phyloP scores from a whole-genome alignment of 2,329 filamentous ascomycete species.

The Verticillium nonalfalfae region DNA sequence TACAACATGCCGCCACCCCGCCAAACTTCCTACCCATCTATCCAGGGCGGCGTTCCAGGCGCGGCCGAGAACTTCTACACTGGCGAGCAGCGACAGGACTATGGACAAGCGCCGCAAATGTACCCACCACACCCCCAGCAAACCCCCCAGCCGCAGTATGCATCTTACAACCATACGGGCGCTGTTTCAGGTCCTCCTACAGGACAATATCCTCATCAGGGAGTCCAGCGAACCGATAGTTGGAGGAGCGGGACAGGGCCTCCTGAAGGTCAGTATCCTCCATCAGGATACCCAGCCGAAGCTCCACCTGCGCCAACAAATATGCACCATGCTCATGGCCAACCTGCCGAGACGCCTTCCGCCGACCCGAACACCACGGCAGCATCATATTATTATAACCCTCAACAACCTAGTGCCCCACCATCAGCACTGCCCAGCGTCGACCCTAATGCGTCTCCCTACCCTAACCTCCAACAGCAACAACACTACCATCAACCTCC shows the following conservation, averaged over 20 bases:
- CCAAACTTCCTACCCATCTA: conserved; percentile 61
- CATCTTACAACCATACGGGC: conserved; percentile 33
- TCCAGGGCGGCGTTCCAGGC: conserved; percentile 47
- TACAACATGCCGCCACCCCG: conserved; percentile 52
- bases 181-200: conserved; percentile 31
- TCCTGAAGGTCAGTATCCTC: conserved; percentile 25
- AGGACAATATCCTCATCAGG: conserved; percentile 37
- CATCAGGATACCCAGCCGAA: conserved; percentile 24
- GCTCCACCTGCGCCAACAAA: conserved; percentile 18
- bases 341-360: conserved; percentile 15
- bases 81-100: conserved; percentile 47
- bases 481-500: conserved; percentile 38
- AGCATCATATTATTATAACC: conserved; percentile 52
- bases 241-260: conserved; percentile 34
- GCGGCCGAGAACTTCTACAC: conserved; percentile 78
- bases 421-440: conserved; percentile 24
- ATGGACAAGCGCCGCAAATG: conserved; percentile 41
- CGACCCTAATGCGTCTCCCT: conserved; percentile 41
- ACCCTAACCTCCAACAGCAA: conserved; percentile 43
- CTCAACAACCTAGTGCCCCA: conserved; percentile 23
- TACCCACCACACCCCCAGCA: conserved; percentile 37
- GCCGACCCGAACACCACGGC: conserved; percentile 39
- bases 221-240: conserved; percentile 41
- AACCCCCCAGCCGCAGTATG: conserved; percentile 34
- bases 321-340: conserved; percentile 16